Percentiles rank a stretch among this genome's conserved stretches.
Evolutionary conservation across 257 asterid species (phyloP).

Genomic region (Solanum medicagineum): DNA sequence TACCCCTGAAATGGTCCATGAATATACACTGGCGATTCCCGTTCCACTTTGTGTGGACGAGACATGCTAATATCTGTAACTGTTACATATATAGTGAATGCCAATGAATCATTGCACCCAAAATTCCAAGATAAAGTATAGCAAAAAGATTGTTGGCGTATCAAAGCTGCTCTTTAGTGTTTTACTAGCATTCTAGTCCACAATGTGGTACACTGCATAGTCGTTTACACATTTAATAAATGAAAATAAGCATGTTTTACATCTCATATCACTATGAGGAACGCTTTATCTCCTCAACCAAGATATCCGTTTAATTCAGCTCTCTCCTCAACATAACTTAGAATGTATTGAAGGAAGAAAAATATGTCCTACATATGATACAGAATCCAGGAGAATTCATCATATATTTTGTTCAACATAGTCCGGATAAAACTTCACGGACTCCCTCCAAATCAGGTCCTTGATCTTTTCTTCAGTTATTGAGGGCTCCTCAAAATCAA

Average conservation of each 20-base stretch:
- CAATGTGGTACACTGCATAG: neutral
- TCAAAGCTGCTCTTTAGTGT: neutral
- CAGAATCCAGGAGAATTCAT: neutral
- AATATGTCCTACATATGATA: neutral
- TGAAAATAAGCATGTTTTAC: neutral
- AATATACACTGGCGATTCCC: neutral
- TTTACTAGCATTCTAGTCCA: neutral
- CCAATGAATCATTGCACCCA: neutral
- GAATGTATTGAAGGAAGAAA: neutral
- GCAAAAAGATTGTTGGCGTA: neutral
- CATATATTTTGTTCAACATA: neutral
- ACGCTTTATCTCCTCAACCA: neutral
- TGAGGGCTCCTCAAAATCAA: conserved; percentile 57
- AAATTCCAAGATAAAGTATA: neutral
- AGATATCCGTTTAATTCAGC: neutral
- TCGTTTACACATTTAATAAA: neutral
- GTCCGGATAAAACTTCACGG: conserved; percentile 37
- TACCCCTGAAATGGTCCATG: neutral
- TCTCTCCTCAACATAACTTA: neutral
- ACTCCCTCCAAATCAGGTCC: conserved; percentile 63
- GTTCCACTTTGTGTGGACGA: neutral
- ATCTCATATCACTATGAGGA: neutral
- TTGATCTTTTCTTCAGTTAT: conserved; percentile 40
- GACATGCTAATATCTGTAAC: neutral
- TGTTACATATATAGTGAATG: neutral